Percentiles rank a stretch among this genome's conserved stretches.
Evolutionary conservation across 208 protist genomes (phyloP).

Genomic region (Trypanosoma rangeli): DNA sequence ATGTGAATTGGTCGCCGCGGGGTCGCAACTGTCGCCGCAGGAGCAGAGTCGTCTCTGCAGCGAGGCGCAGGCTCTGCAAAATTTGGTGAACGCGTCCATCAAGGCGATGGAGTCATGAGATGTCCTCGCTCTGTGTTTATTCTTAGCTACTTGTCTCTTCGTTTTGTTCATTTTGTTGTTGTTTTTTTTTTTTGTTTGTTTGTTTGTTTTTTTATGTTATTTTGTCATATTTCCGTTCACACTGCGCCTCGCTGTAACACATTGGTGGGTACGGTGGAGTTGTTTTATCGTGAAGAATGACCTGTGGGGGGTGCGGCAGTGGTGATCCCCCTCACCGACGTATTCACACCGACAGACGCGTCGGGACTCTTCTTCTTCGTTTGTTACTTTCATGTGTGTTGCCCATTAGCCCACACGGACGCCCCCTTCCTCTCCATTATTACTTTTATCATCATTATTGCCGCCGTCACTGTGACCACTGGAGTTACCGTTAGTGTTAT

Average conservation of each 20-base stretch:
- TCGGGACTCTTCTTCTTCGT: neutral
- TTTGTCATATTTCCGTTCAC: too few species aligned
- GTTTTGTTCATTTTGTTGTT: conserved; percentile 2
- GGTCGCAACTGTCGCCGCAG: conserved; percentile 5
- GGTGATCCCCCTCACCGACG: neutral
- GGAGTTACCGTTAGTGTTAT: neutral
- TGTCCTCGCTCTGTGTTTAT: neutral
- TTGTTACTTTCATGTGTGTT: neutral
- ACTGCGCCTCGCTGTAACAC: too few species aligned
- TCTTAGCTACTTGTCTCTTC: neutral
- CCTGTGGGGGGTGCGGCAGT: neutral
- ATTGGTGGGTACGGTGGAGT: too few species aligned
- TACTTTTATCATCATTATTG: neutral
- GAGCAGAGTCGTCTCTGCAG: conserved; percentile 20
- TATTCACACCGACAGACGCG: too few species aligned
- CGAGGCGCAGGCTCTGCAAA: conserved; percentile 56
- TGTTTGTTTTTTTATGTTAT: neutral
- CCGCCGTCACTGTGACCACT: too few species aligned
- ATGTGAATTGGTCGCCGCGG: conserved; percentile 32
- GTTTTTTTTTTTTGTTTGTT: conserved; percentile 10
- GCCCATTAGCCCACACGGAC: neutral
- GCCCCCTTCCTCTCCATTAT: neutral
- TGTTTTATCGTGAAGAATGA: too few species aligned
- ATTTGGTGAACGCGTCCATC: conserved; percentile 69
- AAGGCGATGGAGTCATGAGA: conserved; percentile 62